A percentile compares a stretch with the other conserved stretches of the same genome.
These are phyloP conservation scores for Aphanomyces invadans DNA, from an alignment of 352 stramenopile genomes.

Conservation along the genomic window DNA sequence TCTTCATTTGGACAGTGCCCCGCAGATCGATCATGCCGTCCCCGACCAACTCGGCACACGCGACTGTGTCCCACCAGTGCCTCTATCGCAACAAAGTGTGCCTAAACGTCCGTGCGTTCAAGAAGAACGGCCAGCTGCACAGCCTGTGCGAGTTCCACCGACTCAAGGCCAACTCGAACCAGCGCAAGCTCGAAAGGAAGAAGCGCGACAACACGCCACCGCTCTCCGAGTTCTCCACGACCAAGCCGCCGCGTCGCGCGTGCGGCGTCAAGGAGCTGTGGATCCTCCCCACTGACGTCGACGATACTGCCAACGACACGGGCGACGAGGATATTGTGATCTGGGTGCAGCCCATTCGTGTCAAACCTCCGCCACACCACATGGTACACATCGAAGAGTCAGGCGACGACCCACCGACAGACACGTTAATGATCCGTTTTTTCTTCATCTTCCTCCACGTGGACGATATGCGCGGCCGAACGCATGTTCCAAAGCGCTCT, in stretches of 20 bases:
- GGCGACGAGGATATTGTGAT: slow-evolving; percentile 2
- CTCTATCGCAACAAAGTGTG: slow-evolving; percentile 29
- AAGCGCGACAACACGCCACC: background rate
- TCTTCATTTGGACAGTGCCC: background rate
- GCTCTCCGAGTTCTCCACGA: background rate
- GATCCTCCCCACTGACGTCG: slow-evolving; percentile 3
- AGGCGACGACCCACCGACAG: background rate
- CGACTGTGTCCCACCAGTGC: slow-evolving; percentile 2
- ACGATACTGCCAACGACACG: background rate
- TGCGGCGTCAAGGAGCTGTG: slow-evolving; percentile 17
- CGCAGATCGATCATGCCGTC: background rate
- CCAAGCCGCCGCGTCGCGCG: background rate
- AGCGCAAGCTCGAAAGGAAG: slow-evolving; percentile 30
- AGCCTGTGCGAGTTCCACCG: slow-evolving; percentile 31
- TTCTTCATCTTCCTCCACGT: too few species aligned
- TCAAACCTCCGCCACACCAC: background rate
- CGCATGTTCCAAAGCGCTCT: too few species aligned
- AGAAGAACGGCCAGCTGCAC: slow-evolving; percentile 30
- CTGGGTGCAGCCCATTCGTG: slow-evolving; percentile 11
- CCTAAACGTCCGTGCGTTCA: slow-evolving; percentile 25
- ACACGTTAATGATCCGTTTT: background rate
- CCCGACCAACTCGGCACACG: background rate
- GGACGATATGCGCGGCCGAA: too few species aligned
- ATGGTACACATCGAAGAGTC: background rate
- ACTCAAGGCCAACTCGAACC: slow-evolving; percentile 28